These are phyloP conservation scores for Quercus agrifolia DNA, from an alignment of 306 rosid genomes.

Conservation along the genomic window DNA sequence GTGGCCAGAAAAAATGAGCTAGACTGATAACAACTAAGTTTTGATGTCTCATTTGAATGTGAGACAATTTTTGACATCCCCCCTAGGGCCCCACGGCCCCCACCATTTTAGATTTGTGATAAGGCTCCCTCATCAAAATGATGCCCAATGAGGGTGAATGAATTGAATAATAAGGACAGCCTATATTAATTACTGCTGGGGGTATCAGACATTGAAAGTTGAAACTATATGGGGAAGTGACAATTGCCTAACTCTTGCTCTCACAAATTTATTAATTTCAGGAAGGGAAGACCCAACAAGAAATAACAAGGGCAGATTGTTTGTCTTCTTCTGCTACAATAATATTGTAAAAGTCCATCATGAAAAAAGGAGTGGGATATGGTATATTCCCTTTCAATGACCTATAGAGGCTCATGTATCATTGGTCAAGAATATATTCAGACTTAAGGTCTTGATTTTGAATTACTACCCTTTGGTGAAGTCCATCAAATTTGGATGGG, in stretches of 20 bases:
- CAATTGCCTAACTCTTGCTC: not conserved
- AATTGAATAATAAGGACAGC: not conserved
- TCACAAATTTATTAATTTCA: not conserved
- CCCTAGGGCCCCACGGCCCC: not conserved
- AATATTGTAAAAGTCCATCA: too few relatives aligned
- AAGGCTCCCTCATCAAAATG: not conserved
- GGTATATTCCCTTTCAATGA: too few relatives aligned
- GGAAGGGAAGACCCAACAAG: not conserved
- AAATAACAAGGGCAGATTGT: not conserved
- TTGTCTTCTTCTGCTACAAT: not conserved
- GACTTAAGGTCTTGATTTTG: too few relatives aligned
- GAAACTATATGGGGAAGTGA: not conserved
- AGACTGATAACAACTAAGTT: not conserved
- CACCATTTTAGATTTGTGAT: not conserved
- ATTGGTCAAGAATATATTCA: too few relatives aligned
- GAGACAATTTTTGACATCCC: not conserved
- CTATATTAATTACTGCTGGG: not conserved
- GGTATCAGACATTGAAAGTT: too few relatives aligned
- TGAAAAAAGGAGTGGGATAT: too few relatives aligned
- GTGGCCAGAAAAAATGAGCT: conserved; percentile 19
- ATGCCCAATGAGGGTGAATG: not conserved
- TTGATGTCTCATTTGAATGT: not conserved
- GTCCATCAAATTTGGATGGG: not conserved
- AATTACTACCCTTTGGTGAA: too few relatives aligned
- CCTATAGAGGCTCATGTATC: too few relatives aligned